phyloP scores from a whole-genome alignment of 2,329 filamentous ascomycete genomes.

The Stagonosporopsis tanaceti region DNA sequence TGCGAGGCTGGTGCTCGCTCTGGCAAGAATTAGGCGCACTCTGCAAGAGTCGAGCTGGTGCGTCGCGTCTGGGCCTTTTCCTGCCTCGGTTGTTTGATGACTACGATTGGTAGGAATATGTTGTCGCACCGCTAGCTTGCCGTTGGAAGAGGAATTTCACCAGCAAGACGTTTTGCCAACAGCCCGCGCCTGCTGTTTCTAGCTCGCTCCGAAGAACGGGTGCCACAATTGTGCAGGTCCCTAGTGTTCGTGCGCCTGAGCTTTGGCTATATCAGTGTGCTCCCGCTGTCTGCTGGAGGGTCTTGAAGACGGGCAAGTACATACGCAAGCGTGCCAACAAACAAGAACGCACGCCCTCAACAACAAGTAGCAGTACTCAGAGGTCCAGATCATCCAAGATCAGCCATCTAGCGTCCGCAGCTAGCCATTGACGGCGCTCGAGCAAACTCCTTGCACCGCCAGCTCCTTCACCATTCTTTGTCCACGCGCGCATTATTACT shows the following conservation, averaged over 20 bases:
- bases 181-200: slow-evolving; percentile 30
- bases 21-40: slow-evolving; percentile 11
- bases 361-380: slow-evolving; percentile 3
- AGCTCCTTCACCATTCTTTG: slow-evolving; percentile 13
- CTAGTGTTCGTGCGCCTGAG: slow-evolving; percentile 17
- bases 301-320: slow-evolving; percentile 13
- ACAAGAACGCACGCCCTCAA: not conserved
- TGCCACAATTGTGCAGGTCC: slow-evolving; percentile 28
- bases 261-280: slow-evolving; percentile 12
- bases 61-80: not conserved
- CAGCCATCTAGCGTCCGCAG: slow-evolving; percentile 18
- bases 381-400: slow-evolving; percentile 7
- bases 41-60: not conserved
- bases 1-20: slow-evolving; percentile 17
- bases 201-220: slow-evolving; percentile 32
- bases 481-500: slow-evolving; percentile 11
- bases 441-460: slow-evolving; percentile 15
- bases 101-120: slow-evolving; percentile 14
- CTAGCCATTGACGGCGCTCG: slow-evolving; percentile 28
- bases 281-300: slow-evolving; percentile 16
- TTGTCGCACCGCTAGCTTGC: slow-evolving; percentile 23
- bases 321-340: slow-evolving; percentile 27
- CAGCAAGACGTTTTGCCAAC: slow-evolving; percentile 24
- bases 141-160: slow-evolving; percentile 22
- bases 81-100: not conserved